Conservation (phyloP, 495 filamentous ascomycete genomes). For the Apodospora peruviana region DNA sequence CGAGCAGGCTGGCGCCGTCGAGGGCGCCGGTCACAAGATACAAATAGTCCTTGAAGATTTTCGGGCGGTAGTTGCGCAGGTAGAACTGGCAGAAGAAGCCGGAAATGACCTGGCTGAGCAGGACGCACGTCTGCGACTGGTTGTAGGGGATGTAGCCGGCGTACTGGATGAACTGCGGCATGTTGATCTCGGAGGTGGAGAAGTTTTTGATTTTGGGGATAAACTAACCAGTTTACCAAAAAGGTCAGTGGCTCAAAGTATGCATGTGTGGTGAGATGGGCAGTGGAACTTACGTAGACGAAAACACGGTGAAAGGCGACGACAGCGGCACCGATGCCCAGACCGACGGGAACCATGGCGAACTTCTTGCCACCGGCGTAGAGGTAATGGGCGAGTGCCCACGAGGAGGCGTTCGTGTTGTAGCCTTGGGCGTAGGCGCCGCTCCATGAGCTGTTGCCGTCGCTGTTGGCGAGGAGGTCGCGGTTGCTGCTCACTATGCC, state of each 20-base stretch:
- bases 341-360: constrained; percentile 41
- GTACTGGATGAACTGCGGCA: constrained; percentile 38
- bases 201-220: constrained; percentile 35
- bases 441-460: constrained; percentile 34
- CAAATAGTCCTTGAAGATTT: constrained; percentile 52
- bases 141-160: constrained; percentile 44
- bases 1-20: constrained; percentile 47
- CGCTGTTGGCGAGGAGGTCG: constrained; percentile 19
- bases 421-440: constrained; percentile 31
- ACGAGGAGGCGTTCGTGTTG: constrained; percentile 36
- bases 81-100: constrained; percentile 50
- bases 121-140: constrained; percentile 35
- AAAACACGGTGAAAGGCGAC: constrained; percentile 38
- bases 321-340: constrained; percentile 35
- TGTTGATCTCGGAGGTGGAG: constrained; percentile 32
- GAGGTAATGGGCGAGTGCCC: constrained; percentile 39
- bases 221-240: constrained; percentile 18
- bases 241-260: constrained; percentile 25
- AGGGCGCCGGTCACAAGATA: constrained; percentile 52
- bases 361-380: constrained; percentile 29
- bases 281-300: constrained; percentile 29
- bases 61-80: constrained; percentile 43
- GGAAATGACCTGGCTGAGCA: constrained; percentile 16
- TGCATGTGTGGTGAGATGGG: no score
- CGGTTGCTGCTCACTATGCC: constrained; percentile 27